Evolutionary conservation across 495 filamentous ascomycete species (phyloP), one percentile per base, ranked within the genome.

Genomic region (Aspergillus ellipticus): DNA sequence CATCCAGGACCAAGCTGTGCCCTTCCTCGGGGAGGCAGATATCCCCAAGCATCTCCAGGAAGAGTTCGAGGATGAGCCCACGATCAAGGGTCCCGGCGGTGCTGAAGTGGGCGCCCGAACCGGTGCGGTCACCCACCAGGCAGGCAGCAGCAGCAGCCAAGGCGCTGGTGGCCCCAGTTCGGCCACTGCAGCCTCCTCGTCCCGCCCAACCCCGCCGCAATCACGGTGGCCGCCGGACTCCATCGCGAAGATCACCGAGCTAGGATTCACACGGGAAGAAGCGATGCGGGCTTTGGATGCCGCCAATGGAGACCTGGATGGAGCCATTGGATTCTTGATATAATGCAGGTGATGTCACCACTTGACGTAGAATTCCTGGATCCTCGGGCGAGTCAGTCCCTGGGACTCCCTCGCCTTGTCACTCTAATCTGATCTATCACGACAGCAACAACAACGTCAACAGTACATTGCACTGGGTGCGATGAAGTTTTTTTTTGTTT

Each of bases 21-120:
- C 86, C 0, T 99, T 99, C 71, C 77, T 99, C 6, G 89, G 89
- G 19, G 92, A 96, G 71, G 87, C 86, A 13, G 94, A 99, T 46
- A 96, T 97, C 33, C 94, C 94, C 15, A 94, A 88, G 70, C 76
- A 85, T 37, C 69, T 81, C 15, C 66, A 76, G 11, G 90, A 94
- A 52, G 85, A 86, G 20, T 77, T 83, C 49, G 79, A 85, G 49
- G 79, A 88, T 35, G 94, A 98, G 69, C 92, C 92, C 10, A 88
- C 84, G n/a, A 82, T 97, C 28, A 81, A 86, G 42, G 95, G 95
- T 0, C 86, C 91, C 0, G 89, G 84, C 46, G 93, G 94, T 0
- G 92, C 89, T 1, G 88, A 87, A 45, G 88, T 96, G 58, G 92
- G 92, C 49, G 87, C 83, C 29, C 81, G 85, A 42, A 87, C 90